Base-by-base conservation (phyloP, 2,329 filamentous ascomycete species). In the Ascochyta rabiei region DNA sequence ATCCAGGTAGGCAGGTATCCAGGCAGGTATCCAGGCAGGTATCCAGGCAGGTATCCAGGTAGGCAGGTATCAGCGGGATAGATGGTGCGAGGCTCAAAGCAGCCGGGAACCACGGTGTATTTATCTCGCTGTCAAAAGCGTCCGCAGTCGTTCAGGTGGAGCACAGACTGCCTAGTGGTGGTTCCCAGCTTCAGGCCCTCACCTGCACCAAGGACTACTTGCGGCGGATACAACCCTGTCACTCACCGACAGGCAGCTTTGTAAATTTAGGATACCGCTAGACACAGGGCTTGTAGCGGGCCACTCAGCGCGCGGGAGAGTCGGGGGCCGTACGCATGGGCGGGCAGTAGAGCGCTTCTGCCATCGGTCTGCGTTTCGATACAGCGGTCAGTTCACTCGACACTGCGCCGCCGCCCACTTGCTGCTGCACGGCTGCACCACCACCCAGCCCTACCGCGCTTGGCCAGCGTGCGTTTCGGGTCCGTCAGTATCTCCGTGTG, bases 241-340 rank as follows among this genome's bases (percentile, higher is more conserved):
- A 55, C 67, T 68, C 62, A 67, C 66, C 66, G 66, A 67, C 66
- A 66, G 50, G 64, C 66, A 61, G 62, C 61, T 61, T 61, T 40
- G 64, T 68, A 68, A 66, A 62, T 68, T 66, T 68, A 67, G 66
- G 59, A 67, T 63, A 53, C 59, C 66, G 64, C 66, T 67, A 67
- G 64, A 48, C 56, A 41, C 60, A 57, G 52, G 58, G 56, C 57
- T 60, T 53, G 61, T 62, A 60, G 64, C 63, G 61, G 64, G 59
- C 64, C 66, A 68, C 62, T 61, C 57, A 62, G 63, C 63, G 53
- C 58, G 57, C 59, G 61, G 60, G 47, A 64, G 59, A 41, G 59
- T 64, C 61, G 62, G 65, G 55, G 56, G 62, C 60, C 56, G 56
- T 61, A 45, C 48, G 57, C 62, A 52, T 58, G 57, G 61, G 54